phyloP scores from a whole-genome alignment of 2,329 filamentous ascomycete genomes.

The Aureobasidium leucospermi region DNA sequence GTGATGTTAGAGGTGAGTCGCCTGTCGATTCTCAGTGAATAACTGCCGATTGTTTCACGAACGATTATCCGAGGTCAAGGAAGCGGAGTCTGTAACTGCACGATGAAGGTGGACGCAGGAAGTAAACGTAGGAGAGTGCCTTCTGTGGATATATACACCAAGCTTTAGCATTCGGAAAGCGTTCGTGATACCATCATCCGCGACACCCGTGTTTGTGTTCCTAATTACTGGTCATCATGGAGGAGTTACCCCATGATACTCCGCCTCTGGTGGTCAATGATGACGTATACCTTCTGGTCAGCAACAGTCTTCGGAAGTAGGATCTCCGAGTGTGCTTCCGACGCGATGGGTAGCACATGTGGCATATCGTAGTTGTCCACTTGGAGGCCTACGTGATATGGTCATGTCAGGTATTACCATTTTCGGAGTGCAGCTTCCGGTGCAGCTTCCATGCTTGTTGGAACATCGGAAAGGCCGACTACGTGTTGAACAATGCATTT shows the following conservation, averaged over 20 bases:
- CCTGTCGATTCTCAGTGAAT: background rate
- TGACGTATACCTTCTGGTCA: background rate
- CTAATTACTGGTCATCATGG: background rate
- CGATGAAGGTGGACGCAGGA: background rate
- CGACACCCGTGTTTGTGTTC: background rate
- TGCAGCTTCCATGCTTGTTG: too few species aligned
- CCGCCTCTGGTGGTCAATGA: background rate
- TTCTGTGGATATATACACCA: background rate
- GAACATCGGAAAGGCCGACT: too few species aligned
- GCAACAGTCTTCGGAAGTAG: background rate
- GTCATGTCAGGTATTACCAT: too few species aligned
- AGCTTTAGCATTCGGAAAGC: background rate
- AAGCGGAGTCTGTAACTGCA: background rate
- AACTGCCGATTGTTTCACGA: background rate
- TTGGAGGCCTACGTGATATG: too few species aligned
- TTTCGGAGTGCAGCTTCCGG: too few species aligned
- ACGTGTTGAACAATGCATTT: too few species aligned
- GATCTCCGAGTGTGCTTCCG: background rate
- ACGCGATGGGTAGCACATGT: background rate
- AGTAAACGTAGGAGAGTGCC: background rate
- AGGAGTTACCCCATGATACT: background rate
- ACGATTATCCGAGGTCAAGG: background rate
- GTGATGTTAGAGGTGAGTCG: background rate
- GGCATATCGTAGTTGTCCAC: too few species aligned
- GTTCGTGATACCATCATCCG: background rate